These are phyloP conservation scores for Pseudogymnoascus sp. DNA, from an alignment of 2,329 filamentous ascomycete genomes.

Conservation along the genomic window DNA sequence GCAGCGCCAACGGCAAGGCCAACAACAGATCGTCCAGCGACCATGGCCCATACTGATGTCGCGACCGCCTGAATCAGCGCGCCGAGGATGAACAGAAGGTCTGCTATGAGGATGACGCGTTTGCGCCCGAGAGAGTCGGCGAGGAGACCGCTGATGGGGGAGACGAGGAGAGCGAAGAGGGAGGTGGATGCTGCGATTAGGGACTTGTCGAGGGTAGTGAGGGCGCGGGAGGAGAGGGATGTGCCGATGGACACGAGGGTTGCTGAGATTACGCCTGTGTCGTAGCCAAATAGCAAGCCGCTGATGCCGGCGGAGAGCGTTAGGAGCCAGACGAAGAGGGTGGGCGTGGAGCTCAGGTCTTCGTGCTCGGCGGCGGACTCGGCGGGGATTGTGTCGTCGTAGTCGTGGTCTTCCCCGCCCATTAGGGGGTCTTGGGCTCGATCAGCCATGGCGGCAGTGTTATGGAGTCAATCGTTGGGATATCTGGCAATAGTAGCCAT, in stretches of 20 bases:
- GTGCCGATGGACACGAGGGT: constrained; percentile 56
- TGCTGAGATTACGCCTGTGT: constrained; percentile 61
- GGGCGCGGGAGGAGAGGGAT: constrained; percentile 46
- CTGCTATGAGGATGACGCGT: constrained; percentile 54
- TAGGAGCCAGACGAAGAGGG: constrained; percentile 51
- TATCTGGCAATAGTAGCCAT: neutral
- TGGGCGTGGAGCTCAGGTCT: constrained; percentile 21
- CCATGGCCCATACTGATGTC: constrained; percentile 53
- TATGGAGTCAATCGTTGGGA: neutral
- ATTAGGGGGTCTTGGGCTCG: constrained; percentile 24
- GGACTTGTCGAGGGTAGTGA: constrained; percentile 59
- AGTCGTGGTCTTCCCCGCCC: constrained; percentile 13
- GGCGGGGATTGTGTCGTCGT: constrained; percentile 13
- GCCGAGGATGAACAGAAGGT: constrained; percentile 59
- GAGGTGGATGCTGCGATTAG: constrained; percentile 63
- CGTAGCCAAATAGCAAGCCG: constrained; percentile 60
- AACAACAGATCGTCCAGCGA: constrained; percentile 58
- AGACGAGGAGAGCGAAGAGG: constrained; percentile 55
- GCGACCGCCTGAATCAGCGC: constrained; percentile 57
- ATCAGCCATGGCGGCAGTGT: constrained; percentile 20
- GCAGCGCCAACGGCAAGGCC: constrained; percentile 67
- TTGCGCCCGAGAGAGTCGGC: constrained; percentile 55
- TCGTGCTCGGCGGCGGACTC: neutral
- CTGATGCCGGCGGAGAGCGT: constrained; percentile 59
- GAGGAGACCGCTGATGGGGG: constrained; percentile 55